Conservation (phyloP, 1,284 basidiomycete genomes). For the Sporisorium scitamineum region DNA sequence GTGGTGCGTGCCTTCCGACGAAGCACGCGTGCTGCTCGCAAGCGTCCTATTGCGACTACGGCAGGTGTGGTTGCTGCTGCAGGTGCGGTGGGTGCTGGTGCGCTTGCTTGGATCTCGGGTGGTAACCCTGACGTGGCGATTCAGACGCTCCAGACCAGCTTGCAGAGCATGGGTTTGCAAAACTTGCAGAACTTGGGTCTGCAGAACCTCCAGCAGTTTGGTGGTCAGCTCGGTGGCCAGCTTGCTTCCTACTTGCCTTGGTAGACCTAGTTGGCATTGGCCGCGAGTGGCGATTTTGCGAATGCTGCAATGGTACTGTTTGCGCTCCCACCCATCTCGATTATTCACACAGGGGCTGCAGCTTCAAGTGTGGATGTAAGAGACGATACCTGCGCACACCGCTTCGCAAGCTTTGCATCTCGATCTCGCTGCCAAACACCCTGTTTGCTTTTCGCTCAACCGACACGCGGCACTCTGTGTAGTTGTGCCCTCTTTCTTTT, state of each 20-base stretch:
- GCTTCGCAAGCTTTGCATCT: background rate
- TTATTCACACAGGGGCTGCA: background rate
- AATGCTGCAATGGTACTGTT: background rate
- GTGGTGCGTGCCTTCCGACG: constrained; percentile 46
- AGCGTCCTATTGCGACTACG: constrained; percentile 56
- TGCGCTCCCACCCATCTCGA: constrained; percentile 37
- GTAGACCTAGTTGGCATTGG: too few relatives aligned
- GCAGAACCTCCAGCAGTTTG: constrained; percentile 37
- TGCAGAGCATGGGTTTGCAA: constrained; percentile 54
- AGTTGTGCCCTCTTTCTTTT: background rate
- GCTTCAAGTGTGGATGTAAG: background rate
- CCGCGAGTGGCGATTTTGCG: background rate
- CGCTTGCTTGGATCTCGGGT: constrained; percentile 64
- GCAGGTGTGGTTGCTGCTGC: constrained; percentile 62
- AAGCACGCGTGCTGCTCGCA: constrained; percentile 52
- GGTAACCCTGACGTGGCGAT: constrained; percentile 53
- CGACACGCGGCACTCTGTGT: constrained; percentile 4
- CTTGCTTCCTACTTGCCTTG: constrained; percentile 38
- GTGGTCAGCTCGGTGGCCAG: constrained; percentile 41
- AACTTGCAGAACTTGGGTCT: constrained; percentile 56
- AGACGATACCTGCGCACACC: constrained; percentile 45
- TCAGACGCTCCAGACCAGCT: constrained; percentile 57
- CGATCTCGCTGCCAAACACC: background rate
- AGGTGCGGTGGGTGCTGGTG: constrained; percentile 62
- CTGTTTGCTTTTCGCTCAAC: constrained; percentile 21